These are phyloP conservation scores for Rosa multiflora DNA, from an alignment of 306 rosid genomes.

Conservation along the genomic window DNA sequence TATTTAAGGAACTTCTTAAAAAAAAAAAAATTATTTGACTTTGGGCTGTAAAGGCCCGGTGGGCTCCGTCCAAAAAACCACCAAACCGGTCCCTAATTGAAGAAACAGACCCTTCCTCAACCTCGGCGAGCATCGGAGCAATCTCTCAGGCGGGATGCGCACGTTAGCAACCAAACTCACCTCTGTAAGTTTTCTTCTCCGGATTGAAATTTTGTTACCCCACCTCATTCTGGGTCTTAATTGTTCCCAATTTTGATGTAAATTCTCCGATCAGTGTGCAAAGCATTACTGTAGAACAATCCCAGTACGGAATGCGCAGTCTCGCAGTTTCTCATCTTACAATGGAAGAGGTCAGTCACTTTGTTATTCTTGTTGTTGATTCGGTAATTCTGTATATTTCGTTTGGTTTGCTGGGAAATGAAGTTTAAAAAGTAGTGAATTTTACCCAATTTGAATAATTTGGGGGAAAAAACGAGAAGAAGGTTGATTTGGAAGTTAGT, in stretches of 20 bases:
- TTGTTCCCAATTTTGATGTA: not conserved
- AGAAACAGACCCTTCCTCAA: too few relatives aligned
- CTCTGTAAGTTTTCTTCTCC: slow-evolving; percentile 34
- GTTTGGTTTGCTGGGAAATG: not conserved
- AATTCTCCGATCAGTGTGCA: slow-evolving; percentile 20
- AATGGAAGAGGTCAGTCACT: slow-evolving; percentile 44
- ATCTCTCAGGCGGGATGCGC: slow-evolving; percentile 46
- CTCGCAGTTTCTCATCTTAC: slow-evolving; percentile 53
- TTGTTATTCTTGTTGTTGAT: not conserved
- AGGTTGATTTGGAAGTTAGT: not conserved
- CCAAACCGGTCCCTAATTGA: too few relatives aligned
- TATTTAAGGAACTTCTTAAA: too few relatives aligned
- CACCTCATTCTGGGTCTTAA: not conserved
- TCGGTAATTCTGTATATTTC: too few relatives aligned
- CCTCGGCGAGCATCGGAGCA: not conserved
- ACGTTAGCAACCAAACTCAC: slow-evolving; percentile 45
- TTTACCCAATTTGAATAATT: not conserved
- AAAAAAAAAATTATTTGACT: too few relatives aligned
- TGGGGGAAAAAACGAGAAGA: not conserved
- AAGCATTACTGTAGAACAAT: slow-evolving; percentile 58
- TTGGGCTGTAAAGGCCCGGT: too few relatives aligned
- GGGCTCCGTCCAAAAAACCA: too few relatives aligned
- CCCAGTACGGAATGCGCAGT: slow-evolving; percentile 31
- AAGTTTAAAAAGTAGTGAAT: not conserved
- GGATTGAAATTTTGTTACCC: not conserved